phyloP scores from a whole-genome alignment of 2,329 filamentous ascomycete genomes.

The Waltergamsia citrina region DNA sequence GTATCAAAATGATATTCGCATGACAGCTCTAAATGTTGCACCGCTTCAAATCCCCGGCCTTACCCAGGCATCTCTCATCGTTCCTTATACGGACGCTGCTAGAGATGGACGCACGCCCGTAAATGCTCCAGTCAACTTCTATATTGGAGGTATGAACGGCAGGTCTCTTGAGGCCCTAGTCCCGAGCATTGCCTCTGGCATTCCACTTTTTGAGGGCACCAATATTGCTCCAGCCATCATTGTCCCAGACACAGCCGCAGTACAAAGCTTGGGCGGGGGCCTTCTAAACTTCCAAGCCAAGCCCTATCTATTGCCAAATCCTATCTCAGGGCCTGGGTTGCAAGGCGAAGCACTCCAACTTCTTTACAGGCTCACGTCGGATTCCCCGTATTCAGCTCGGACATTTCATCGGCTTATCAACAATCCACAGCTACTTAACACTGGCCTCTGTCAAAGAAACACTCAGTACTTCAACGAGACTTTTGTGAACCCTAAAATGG shows the following conservation, averaged over 20 bases:
- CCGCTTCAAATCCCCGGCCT: neutral
- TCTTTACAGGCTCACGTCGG: neutral
- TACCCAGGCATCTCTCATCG: neutral
- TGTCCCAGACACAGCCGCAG: neutral
- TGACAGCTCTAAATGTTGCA: neutral
- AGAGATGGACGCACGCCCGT: neutral
- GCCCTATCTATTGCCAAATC: neutral
- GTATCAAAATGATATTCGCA: neutral
- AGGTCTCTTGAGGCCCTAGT: neutral
- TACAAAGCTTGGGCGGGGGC: neutral
- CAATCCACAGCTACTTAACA: neutral
- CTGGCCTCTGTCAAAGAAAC: neutral
- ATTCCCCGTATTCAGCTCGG: neutral
- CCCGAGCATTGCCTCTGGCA: neutral
- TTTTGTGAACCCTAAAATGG: neutral
- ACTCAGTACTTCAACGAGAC: neutral
- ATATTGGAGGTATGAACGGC: neutral
- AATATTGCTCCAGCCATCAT: neutral
- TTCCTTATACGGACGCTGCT: neutral
- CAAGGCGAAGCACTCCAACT: neutral
- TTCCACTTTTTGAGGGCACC: neutral
- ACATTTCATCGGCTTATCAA: neutral
- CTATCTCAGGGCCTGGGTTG: neutral
- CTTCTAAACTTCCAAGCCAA: neutral
- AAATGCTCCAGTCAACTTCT: neutral